Percentiles rank a stretch among this genome's conserved stretches.
Evolutionary conservation across 2,329 filamentous ascomycete genomes (phyloP).

Genomic region (Neopestalotiopsis rosae): DNA sequence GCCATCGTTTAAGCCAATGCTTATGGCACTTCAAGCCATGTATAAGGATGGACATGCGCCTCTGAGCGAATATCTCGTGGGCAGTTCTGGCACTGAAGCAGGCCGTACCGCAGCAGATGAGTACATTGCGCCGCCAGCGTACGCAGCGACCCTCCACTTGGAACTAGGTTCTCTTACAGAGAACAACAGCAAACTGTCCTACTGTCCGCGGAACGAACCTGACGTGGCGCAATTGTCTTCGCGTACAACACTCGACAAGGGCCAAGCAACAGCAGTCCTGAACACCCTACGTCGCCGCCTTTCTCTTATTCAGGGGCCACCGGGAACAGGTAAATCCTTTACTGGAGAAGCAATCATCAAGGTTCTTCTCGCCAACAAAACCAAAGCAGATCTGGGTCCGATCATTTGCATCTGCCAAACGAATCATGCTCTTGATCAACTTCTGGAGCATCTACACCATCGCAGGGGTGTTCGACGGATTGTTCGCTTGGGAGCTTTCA

Average conservation of each 20-base stretch:
- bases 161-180: background rate
- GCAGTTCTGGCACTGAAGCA: constrained; percentile 20
- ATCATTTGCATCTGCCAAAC: constrained; percentile 60
- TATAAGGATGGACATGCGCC: constrained; percentile 48
- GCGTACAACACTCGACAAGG: constrained; percentile 55
- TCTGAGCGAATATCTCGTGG: constrained; percentile 52
- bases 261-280: constrained; percentile 56
- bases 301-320: constrained; percentile 71
- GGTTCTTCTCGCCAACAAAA: constrained; percentile 52
- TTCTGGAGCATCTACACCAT: constrained; percentile 62
- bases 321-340: constrained; percentile 72
- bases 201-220: constrained; percentile 26
- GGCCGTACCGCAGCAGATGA: background rate
- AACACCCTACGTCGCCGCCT: constrained; percentile 57
- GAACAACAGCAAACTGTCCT: constrained; percentile 23
- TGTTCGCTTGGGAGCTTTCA: constrained; percentile 65
- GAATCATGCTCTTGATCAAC: constrained; percentile 56
- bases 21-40: constrained; percentile 61
- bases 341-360: constrained; percentile 63
- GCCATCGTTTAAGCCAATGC: constrained; percentile 61
- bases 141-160: constrained; percentile 2
- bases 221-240: constrained; percentile 31
- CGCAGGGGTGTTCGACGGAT: constrained; percentile 53
- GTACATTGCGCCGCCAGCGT: constrained; percentile 10
- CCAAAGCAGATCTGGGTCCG: constrained; percentile 47